Conservation (phyloP, 2,329 filamentous ascomycete genomes). For the Elsinoe arachidis region DNA sequence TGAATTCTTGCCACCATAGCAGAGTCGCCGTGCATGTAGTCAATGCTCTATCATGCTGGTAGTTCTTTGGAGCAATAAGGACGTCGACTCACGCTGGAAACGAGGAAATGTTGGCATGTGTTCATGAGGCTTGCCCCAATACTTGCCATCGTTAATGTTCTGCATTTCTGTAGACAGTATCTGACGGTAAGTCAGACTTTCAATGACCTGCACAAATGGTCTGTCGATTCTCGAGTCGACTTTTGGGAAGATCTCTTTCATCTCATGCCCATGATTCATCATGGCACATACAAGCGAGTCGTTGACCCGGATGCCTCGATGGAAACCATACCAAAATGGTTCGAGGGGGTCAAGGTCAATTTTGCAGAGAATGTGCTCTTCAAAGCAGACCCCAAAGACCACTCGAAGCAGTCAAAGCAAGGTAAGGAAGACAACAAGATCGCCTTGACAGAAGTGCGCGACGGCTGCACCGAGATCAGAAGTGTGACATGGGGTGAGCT, state of each 20-base stretch:
- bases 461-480: slow-evolving; percentile 44
- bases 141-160: no score
- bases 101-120: neutral
- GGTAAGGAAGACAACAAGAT: slow-evolving; percentile 64
- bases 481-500: slow-evolving; percentile 61
- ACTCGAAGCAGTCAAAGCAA: slow-evolving; percentile 40
- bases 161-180: slow-evolving; percentile 1
- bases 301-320: slow-evolving; percentile 65
- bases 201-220: slow-evolving; percentile 62
- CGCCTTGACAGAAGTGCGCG: slow-evolving; percentile 63
- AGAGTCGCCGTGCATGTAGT: no score
- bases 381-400: slow-evolving; percentile 36
- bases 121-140: no score
- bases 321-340: slow-evolving; percentile 67
- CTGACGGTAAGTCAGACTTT: slow-evolving; percentile 45
- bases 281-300: slow-evolving; percentile 42
- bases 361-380: slow-evolving; percentile 76
- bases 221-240: slow-evolving; percentile 49
- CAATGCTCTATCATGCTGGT: no score
- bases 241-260: slow-evolving; percentile 62
- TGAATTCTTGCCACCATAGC: neutral
- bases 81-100: no score
- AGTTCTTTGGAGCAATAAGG: no score
- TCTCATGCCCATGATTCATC: slow-evolving; percentile 52
- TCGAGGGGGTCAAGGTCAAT: slow-evolving; percentile 63